A percentile compares a stretch with the other conserved stretches of the same genome.
phyloP scores from a whole-genome alignment of 2,329 filamentous ascomycete genomes.

The Aureobasidium sp. region DNA sequence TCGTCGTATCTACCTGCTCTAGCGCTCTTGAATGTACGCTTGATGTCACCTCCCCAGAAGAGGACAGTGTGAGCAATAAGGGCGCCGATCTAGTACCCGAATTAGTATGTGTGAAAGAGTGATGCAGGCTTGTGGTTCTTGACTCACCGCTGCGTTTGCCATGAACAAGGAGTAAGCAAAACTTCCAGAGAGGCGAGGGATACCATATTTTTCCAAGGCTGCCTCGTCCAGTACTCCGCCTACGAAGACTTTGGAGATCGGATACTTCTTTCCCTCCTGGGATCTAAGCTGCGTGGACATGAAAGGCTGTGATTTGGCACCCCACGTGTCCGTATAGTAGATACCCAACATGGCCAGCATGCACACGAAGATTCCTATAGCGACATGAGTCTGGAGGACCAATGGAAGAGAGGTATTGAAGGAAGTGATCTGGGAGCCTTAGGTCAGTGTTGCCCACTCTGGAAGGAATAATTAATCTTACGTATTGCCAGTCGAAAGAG shows the following conservation, averaged over 20 bases:
- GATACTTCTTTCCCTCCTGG: slow-evolving; percentile 28
- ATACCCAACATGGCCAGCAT: slow-evolving; percentile 43
- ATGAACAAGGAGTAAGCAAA: slow-evolving; percentile 43
- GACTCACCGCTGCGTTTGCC: slow-evolving; percentile 41
- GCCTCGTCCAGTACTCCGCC: slow-evolving; percentile 34
- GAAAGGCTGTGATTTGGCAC: slow-evolving; percentile 40
- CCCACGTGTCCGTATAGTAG: slow-evolving; percentile 45
- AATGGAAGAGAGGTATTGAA: slow-evolving; percentile 44
- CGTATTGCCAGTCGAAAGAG: slow-evolving; percentile 26
- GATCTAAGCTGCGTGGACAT: slow-evolving; percentile 44
- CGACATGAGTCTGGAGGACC: slow-evolving; percentile 34
- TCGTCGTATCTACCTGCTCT: slow-evolving; percentile 38
- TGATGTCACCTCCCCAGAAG: slow-evolving; percentile 49
- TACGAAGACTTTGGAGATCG: slow-evolving; percentile 34
- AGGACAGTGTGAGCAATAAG: slow-evolving; percentile 43
- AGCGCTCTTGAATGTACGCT: slow-evolving; percentile 39
- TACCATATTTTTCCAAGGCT: slow-evolving; percentile 35
- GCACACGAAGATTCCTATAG: slow-evolving; percentile 40
- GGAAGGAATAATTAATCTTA: not conserved
- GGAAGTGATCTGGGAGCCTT: slow-evolving; percentile 41
- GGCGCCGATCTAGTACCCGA: slow-evolving; percentile 38
- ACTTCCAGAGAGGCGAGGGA: slow-evolving; percentile 39
- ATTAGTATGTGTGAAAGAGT: not conserved
- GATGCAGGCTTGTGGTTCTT: too few relatives aligned
- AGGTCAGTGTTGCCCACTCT: slow-evolving; percentile 1